Conservation (phyloP, 2,329 filamentous ascomycete genomes). For the Aspergillus glaucus region DNA sequence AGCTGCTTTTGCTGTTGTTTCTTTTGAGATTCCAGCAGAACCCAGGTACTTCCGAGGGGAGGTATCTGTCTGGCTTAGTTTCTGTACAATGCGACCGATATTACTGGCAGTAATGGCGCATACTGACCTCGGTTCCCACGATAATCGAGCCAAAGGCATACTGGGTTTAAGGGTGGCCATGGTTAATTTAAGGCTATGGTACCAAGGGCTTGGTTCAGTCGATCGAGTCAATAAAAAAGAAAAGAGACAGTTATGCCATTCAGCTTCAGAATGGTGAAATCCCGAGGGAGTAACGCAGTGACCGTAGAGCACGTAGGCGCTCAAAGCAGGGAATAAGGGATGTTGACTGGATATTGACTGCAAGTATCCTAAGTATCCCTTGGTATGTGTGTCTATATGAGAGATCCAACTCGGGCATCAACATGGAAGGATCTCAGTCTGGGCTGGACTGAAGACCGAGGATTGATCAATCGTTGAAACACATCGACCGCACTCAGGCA, state of each 20-base stretch:
- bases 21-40: conserved; percentile 12
- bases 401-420: too few relatives aligned
- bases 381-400: too few relatives aligned
- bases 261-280: neutral
- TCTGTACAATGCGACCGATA: too few relatives aligned
- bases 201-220: too few relatives aligned
- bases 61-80: neutral
- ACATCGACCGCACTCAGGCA: too few relatives aligned
- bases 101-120: neutral
- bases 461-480: too few relatives aligned
- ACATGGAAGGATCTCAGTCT: too few relatives aligned
- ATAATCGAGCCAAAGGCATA: conserved; percentile 21
- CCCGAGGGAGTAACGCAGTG: neutral
- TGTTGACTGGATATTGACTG: neutral
- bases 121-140: conserved; percentile 29
- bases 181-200: neutral
- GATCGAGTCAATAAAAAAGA: too few relatives aligned
- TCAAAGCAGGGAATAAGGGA: neutral
- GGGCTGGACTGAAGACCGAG: too few relatives aligned
- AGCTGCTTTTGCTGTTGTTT: conserved; percentile 5
- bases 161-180: conserved; percentile 15
- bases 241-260: neutral
- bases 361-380: neutral
- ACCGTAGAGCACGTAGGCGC: neutral
- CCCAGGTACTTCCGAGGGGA: conserved; percentile 2